Base-by-base conservation (phyloP, 306 rosid species). In the Malus sylvestris region DNA sequence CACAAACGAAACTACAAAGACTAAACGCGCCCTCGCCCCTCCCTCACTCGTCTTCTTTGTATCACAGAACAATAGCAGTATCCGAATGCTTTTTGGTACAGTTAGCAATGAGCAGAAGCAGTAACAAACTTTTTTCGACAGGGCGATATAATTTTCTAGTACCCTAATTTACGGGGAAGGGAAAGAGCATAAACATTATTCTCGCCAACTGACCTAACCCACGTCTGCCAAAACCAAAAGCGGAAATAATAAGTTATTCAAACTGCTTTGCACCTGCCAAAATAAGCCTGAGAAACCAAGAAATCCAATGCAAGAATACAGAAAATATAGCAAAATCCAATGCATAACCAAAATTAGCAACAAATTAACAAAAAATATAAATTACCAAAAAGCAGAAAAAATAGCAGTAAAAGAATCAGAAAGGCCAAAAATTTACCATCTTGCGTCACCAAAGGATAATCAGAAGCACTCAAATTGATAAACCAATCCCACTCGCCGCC, bases 401-500 rank as follows among this genome's bases (percentile, higher is more conserved):
- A 1, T 51, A 14, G 4, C 6, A 2, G n/a, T n/a, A 27, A 69
- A 77, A 10, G 58, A 71, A 40, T 44, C 64, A 42, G 30, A 59
- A 29, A 6, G 35, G 23, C 40, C 20, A 8, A 60, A 49, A 76
- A 73, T 14, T 73, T 74, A 91, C 97, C 97, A 75, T 91, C 97
- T 72, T 91, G 97, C 9, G 97, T 91, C 8, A 91, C 89, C 80
- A 91, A 33, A 42, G 97, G 97, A 71, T 89, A 91, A 69, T 91
- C 97, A 1, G 93, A 89, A 73, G 97, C 91, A 73, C 95, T 87
- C 67, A 90, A 79, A 80, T 90, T 90, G 57, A 90, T 86, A 46
- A 90, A 90, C 97, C 97, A 89, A 79, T 91, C 97, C 97, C 97
- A 91, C 2, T 91, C 87, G 25, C 84, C 87, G 64, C 90, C 93